Evolutionary conservation across 495 filamentous ascomycete genomes (phyloP).

Genomic region (Hyaloscypha hepaticicola): DNA sequence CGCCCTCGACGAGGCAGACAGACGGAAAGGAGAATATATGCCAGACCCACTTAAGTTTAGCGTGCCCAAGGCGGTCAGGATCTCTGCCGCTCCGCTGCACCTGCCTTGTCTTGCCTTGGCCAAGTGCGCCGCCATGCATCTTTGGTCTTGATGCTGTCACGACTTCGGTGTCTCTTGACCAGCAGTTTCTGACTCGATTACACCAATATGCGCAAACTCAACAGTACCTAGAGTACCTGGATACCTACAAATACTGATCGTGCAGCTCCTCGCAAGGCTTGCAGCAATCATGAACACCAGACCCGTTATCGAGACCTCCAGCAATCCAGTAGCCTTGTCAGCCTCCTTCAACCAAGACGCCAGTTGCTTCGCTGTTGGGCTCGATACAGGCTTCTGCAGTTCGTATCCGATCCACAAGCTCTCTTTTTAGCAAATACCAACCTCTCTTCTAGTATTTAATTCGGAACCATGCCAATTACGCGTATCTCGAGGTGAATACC

Average conservation of each 20-base stretch:
- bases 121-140: background rate
- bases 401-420: constrained; percentile 35
- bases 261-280: background rate
- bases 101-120: background rate
- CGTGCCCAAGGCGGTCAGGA: background rate
- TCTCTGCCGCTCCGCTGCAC: background rate
- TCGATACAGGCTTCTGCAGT: constrained; percentile 88
- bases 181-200: background rate
- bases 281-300: constrained; percentile 80
- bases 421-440: background rate
- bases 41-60: background rate
- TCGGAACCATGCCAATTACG: constrained; percentile 74
- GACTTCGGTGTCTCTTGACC: background rate
- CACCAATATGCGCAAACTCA: constrained; percentile 5
- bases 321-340: constrained; percentile 73
- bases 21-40: constrained; percentile 6
- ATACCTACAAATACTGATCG: background rate
- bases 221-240: background rate
- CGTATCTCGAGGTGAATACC: constrained; percentile 56
- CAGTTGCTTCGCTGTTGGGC: constrained; percentile 84
- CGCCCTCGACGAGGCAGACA: too few species aligned
- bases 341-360: constrained; percentile 84
- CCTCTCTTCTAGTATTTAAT: constrained; percentile 62
- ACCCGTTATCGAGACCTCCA: constrained; percentile 75
- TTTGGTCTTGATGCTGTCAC: background rate